Evolutionary conservation across 148 eudicot genomes (phyloP).

Genomic region (Vaccinium vitisidaea): DNA sequence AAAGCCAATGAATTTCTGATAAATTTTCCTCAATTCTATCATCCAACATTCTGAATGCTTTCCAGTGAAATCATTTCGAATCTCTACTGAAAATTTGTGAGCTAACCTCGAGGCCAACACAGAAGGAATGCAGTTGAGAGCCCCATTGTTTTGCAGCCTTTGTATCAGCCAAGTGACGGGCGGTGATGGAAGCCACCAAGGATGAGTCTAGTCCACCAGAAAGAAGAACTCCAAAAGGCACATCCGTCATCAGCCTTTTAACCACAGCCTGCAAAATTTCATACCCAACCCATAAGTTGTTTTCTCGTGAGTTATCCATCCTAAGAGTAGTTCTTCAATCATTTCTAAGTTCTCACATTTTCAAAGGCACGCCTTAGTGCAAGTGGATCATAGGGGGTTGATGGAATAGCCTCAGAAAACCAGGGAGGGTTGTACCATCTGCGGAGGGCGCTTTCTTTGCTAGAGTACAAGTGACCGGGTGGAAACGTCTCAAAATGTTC

Average conservation of each 20-base stretch:
- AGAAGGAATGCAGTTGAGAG: constrained; percentile 81
- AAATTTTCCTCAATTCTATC: background rate
- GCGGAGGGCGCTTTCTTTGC: constrained; percentile 57
- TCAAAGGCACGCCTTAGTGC: constrained; percentile 79
- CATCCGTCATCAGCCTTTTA: constrained; percentile 94
- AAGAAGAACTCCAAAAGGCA: constrained; percentile 90
- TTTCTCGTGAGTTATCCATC: background rate
- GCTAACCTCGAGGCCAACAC: constrained; percentile 85
- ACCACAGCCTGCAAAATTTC: constrained; percentile 60
- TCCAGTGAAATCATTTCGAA: too few relatives aligned
- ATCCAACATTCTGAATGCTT: background rate
- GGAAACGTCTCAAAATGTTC: constrained; percentile 86
- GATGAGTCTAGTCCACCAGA: constrained; percentile 96
- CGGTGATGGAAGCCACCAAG: constrained; percentile 72
- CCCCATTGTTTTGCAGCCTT: constrained; percentile 90
- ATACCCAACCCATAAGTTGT: background rate
- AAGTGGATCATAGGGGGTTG: constrained; percentile 82
- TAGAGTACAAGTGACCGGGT: constrained; percentile 86
- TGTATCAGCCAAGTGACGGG: constrained; percentile 74
- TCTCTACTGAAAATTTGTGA: background rate
- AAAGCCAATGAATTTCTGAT: background rate
- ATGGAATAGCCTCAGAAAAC: constrained; percentile 78
- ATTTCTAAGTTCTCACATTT: constrained; percentile 37
- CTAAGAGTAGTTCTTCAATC: background rate
- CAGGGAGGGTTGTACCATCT: constrained; percentile 94